phyloP scores from a whole-genome alignment of 2,329 filamentous ascomycete genomes.

The Aspergillus candidus region DNA sequence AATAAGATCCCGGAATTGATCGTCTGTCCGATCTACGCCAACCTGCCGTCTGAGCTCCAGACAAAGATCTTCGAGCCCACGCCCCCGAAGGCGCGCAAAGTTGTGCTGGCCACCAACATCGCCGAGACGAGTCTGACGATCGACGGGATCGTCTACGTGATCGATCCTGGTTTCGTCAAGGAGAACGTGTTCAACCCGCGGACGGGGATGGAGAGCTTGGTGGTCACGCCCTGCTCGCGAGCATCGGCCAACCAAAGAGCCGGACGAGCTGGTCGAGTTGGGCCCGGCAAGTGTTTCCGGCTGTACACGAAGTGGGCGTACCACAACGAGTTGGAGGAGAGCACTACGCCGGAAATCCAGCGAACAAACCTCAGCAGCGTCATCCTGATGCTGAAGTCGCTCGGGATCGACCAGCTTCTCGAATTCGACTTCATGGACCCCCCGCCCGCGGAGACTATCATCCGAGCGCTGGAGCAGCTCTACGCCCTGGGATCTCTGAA shows the following conservation, averaged over 20 bases:
- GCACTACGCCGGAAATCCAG: slow-evolving; percentile 87
- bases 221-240: slow-evolving; percentile 84
- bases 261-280: slow-evolving; percentile 85
- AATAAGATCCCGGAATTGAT: slow-evolving; percentile 79
- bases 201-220: slow-evolving; percentile 85
- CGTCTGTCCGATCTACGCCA: slow-evolving; percentile 90
- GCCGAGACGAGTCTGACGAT: slow-evolving; percentile 94
- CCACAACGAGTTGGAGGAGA: slow-evolving; percentile 91
- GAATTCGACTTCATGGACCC: slow-evolving; percentile 97
- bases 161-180: slow-evolving; percentile 92
- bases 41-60: slow-evolving; percentile 83
- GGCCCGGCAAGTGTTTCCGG: slow-evolving; percentile 86
- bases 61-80: slow-evolving; percentile 93
- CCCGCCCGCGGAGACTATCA: slow-evolving; percentile 81
- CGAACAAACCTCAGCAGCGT: slow-evolving; percentile 80
- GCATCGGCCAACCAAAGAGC: slow-evolving; percentile 90
- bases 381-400: slow-evolving; percentile 77
- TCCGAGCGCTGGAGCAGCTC: slow-evolving; percentile 80
- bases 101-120: slow-evolving; percentile 93
- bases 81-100: slow-evolving; percentile 76
- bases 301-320: slow-evolving; percentile 91
- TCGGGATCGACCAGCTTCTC: slow-evolving; percentile 87
- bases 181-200: slow-evolving; percentile 89
- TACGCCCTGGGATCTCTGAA: slow-evolving; percentile 88
- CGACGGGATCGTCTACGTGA: slow-evolving; percentile 92